A percentile compares a stretch with the other conserved stretches of the same genome.
These are phyloP conservation scores for Pichia sp. DNA, from an alignment of 1,139 yeast genomes.

Conservation along the genomic window DNA sequence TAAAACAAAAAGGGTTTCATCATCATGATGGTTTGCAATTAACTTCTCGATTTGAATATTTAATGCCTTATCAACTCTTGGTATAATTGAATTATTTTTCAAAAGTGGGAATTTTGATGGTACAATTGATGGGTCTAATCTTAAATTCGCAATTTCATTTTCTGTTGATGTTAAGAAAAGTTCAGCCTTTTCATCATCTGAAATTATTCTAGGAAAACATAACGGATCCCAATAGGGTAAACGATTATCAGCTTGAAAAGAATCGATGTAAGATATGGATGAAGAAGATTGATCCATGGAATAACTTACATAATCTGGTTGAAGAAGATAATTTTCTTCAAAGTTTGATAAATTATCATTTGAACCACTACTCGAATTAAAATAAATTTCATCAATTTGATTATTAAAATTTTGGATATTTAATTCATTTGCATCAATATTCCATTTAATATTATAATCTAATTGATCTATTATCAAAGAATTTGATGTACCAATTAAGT, in stretches of 20 bases:
- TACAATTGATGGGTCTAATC: background rate
- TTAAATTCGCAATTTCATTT: background rate
- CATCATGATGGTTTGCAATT: slow-evolving; percentile 25
- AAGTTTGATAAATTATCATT: no score
- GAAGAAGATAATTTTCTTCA: background rate
- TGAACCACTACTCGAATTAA: background rate
- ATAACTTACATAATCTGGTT: background rate
- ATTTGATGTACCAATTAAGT: slow-evolving; percentile 51
- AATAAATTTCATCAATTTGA: slow-evolving; percentile 7
- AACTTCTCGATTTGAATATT: slow-evolving; percentile 15
- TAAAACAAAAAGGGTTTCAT: slow-evolving; percentile 22
- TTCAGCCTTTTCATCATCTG: slow-evolving; percentile 1
- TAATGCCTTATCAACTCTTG: slow-evolving; percentile 21
- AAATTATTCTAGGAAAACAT: slow-evolving; percentile 19
- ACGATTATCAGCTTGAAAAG: slow-evolving; percentile 9
- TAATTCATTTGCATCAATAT: slow-evolving; percentile 34
- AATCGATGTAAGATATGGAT: slow-evolving; percentile 10
- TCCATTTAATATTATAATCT: slow-evolving; percentile 49
- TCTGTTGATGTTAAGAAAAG: background rate
- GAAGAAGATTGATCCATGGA: slow-evolving; percentile 10
- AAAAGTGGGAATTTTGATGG: slow-evolving; percentile 4
- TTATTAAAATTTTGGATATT: slow-evolving; percentile 2
- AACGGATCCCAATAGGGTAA: slow-evolving; percentile 20
- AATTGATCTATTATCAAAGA: slow-evolving; percentile 40
- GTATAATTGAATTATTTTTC: slow-evolving; percentile 10